A percentile compares a stretch with the other conserved stretches of the same genome.
phyloP scores from a whole-genome alignment of 2,329 filamentous ascomycete species.

The Fusarium sp. region DNA sequence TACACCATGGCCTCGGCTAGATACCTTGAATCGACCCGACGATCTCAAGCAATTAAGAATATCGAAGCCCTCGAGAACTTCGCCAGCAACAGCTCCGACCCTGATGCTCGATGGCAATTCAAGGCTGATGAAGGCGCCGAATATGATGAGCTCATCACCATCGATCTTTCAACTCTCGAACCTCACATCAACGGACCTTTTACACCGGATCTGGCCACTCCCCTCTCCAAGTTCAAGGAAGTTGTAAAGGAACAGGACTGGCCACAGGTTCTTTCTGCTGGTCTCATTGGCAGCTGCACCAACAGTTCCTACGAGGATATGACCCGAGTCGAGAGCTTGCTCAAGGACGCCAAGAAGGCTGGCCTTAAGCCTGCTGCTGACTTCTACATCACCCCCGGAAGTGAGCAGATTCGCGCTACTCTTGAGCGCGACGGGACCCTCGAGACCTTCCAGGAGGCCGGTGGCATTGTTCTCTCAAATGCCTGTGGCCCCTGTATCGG shows the following conservation, averaged over 20 bases:
- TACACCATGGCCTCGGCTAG: constrained; percentile 86
- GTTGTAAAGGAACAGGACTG: constrained; percentile 94
- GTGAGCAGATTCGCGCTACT: constrained; percentile 95
- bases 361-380: constrained; percentile 93
- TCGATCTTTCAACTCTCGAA: constrained; percentile 94
- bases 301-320: constrained; percentile 91
- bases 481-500: constrained; percentile 94
- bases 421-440: constrained; percentile 92
- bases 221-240: constrained; percentile 97
- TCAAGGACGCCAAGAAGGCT: constrained; percentile 83
- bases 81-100: constrained; percentile 56
- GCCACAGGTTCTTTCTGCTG: constrained; percentile 96
- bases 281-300: constrained; percentile 97
- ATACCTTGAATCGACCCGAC: constrained; percentile 87
- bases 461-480: constrained; percentile 93
- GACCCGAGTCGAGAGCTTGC: constrained; percentile 90
- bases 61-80: constrained; percentile 71
- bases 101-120: constrained; percentile 72
- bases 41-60: constrained; percentile 71
- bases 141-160: constrained; percentile 96
- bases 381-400: constrained; percentile 96
- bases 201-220: constrained; percentile 97
- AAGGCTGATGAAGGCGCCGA: constrained; percentile 84
- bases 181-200: constrained; percentile 99
- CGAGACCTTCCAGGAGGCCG: constrained; percentile 95